phyloP scores from a whole-genome alignment of 2,329 filamentous ascomycete genomes.

The Tympanopsis confertula region DNA sequence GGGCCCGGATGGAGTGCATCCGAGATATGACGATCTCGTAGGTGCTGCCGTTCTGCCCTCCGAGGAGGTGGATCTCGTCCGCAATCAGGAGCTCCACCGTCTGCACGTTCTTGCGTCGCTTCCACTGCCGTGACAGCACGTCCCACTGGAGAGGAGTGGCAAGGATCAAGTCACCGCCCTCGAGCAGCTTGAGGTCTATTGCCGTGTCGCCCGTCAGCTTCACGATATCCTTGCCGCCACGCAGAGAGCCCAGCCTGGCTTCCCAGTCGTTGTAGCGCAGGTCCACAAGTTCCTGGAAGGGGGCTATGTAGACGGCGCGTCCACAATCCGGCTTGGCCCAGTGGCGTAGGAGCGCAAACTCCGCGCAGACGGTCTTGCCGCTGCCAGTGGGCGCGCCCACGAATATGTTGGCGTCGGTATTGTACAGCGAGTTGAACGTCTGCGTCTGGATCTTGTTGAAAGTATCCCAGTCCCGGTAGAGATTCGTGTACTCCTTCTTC shows the following conservation, averaged over 20 bases:
- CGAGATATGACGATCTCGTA: slow-evolving; percentile 97
- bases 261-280: slow-evolving; percentile 75
- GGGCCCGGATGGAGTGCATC: slow-evolving; percentile 89
- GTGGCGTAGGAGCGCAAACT: slow-evolving; percentile 81
- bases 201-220: slow-evolving; percentile 91
- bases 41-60: slow-evolving; percentile 72
- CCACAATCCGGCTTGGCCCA: slow-evolving; percentile 66
- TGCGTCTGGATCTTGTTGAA: slow-evolving; percentile 99
- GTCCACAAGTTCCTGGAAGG: slow-evolving; percentile 87
- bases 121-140: slow-evolving; percentile 89
- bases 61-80: slow-evolving; percentile 88
- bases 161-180: slow-evolving; percentile 76
- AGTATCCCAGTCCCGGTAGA: slow-evolving; percentile 74
- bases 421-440: slow-evolving; percentile 86
- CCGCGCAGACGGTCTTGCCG: slow-evolving; percentile 92
- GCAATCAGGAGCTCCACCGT: slow-evolving; percentile 84
- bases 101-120: slow-evolving; percentile 88
- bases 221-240: slow-evolving; percentile 78
- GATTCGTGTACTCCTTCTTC: slow-evolving; percentile 63
- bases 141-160: slow-evolving; percentile 95
- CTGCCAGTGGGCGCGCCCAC: slow-evolving; percentile 86
- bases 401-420: slow-evolving; percentile 86
- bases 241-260: slow-evolving; percentile 57
- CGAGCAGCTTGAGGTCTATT: slow-evolving; percentile 77
- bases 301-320: slow-evolving; percentile 84